Evolutionary conservation across 139 green algal genomes (phyloP).

Genomic region (Chlorella vulgaris): DNA sequence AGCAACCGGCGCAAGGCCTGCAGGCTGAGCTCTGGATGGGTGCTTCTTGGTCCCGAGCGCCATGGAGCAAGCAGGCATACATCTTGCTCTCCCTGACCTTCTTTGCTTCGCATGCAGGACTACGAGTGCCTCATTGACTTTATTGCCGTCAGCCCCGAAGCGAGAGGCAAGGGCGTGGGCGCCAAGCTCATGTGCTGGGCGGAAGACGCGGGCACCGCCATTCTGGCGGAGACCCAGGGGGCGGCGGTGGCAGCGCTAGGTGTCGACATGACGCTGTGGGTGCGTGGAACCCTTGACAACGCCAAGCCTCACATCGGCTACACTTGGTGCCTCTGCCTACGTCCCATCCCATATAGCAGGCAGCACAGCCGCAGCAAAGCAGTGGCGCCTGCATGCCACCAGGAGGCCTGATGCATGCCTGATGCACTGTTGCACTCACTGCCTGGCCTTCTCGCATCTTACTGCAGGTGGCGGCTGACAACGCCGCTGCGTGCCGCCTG

Average conservation of each 20-base stretch:
- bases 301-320: no score
- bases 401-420: no score
- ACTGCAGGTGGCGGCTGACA: slow-evolving; percentile 41
- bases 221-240: neutral
- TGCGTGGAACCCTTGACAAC: neutral
- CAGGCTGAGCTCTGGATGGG: neutral
- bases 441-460: neutral
- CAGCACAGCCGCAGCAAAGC: no score
- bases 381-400: no score
- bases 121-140: slow-evolving; percentile 50
- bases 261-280: slow-evolving; percentile 39
- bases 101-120: neutral
- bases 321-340: no score
- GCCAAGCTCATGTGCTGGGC: slow-evolving; percentile 39
- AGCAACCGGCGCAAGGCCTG: neutral
- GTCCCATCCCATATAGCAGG: no score
- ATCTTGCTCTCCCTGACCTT: neutral
- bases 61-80: neutral
- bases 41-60: no score
- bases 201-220: slow-evolving; percentile 8
- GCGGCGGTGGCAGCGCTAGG: slow-evolving; percentile 19
- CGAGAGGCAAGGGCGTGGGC: slow-evolving; percentile 42
- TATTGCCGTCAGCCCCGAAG: slow-evolving; percentile 34
- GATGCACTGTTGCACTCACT: no score
- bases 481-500: slow-evolving; percentile 19